Evolutionary conservation across 148 eudicot genomes (phyloP), one percentile per base, ranked within the genome.

Genomic region (Fagopyrum homotropicum): DNA sequence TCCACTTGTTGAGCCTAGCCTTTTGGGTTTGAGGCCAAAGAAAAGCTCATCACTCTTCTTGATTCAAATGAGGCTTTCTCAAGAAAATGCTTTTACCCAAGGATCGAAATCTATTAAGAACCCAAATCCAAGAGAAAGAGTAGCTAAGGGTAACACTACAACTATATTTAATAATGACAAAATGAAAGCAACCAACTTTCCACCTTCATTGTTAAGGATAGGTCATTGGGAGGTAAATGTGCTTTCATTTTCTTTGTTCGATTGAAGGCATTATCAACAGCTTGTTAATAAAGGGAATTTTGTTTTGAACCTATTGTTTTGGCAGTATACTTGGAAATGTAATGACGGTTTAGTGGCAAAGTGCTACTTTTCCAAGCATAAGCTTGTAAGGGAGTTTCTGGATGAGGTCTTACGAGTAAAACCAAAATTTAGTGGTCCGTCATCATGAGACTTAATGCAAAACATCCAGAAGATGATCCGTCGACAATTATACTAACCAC

Each of bases 321-420:
- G 72, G 82, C 91, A 96, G 99, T 96, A 86, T 79, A 74, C 77
- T 74, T 88, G 97, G 22, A 89, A 79, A 74, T 82, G 85, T 57
- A 97, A 90, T 80, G 97, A 95, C 52, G 99, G 90, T 87, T 85
- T 96, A 75, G 94, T 96, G 72, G 99, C 94, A 44, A 96, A 96
- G 83, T 96, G 99, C 82, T 96, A 92, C 85, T 96, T 90, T 82
- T 94, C 97, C 6, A 96, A 92, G 80, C 92, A 90, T 73, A 96
- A 96, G 79, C 91, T 96, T 69, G 98, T 96, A 6, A 92, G 99
- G 99, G 99, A 96, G 83, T 79, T 92, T 76, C 93, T 92, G 77
- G 88, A 92, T 2, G 90, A 78, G 98, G 99, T 44, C 87, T 92
- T 45, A 96, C 92, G 86, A 89, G 87, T 84, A 96, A 92, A 73